Evolutionary conservation across 2,329 filamentous ascomycete species (phyloP).

Genomic region (Pseudophaeomoniella oleicola): DNA sequence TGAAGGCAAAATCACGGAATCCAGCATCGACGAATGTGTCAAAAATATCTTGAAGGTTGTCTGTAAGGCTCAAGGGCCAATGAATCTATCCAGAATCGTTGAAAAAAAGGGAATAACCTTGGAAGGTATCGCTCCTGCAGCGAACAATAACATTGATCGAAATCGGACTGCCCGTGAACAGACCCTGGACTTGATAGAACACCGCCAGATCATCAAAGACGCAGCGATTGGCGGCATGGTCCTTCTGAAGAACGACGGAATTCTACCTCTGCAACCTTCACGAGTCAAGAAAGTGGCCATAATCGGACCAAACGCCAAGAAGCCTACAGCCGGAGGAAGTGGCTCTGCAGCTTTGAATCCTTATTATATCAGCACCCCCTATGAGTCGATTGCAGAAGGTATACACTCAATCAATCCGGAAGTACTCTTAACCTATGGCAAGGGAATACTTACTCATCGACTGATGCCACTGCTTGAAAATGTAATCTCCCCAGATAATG

Average conservation of each 20-base stretch:
- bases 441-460: constrained; percentile 16
- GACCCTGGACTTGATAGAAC: constrained; percentile 5
- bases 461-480: constrained; percentile 18
- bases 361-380: constrained; percentile 18
- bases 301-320: constrained; percentile 20
- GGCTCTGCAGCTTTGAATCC: constrained; percentile 20
- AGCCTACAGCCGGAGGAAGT: constrained; percentile 18
- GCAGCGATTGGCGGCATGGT: constrained; percentile 9
- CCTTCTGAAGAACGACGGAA: constrained; percentile 10
- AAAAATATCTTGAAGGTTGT: constrained; percentile 19
- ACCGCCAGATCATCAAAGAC: constrained; percentile 9
- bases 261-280: constrained; percentile 13
- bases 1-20: constrained; percentile 14
- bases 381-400: constrained; percentile 15
- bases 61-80: constrained; percentile 8
- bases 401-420: constrained; percentile 5
- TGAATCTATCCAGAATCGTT: no score
- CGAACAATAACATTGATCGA: no score
- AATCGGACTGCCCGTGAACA: constrained; percentile 4
- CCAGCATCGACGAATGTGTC: constrained; percentile 15
- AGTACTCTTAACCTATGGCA: constrained; percentile 8
- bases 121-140: no score
- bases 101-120: no score
- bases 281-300: constrained; percentile 12
- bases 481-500: constrained; percentile 13